Evolutionary conservation across 2,329 filamentous ascomycete genomes (phyloP).

Genomic region (Penicillium sp.): DNA sequence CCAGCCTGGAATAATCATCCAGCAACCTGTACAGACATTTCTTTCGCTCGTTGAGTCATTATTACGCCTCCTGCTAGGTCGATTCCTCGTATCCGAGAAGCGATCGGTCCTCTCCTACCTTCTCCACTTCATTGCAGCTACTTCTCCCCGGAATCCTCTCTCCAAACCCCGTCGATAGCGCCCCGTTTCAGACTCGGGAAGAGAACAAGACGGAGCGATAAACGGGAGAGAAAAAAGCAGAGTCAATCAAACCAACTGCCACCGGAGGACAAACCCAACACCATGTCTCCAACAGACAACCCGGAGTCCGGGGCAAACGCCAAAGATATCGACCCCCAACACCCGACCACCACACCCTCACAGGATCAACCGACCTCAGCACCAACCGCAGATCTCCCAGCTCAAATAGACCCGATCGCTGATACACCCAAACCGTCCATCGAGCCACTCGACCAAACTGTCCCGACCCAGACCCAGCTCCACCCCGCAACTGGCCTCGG

Average conservation of each 20-base stretch:
- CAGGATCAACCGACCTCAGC: constrained; percentile 13
- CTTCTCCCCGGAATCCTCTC: not conserved
- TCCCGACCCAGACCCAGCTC: constrained; percentile 12
- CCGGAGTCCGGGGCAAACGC: constrained; percentile 20
- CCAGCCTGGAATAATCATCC: not conserved
- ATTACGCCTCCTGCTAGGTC: constrained; percentile 17
- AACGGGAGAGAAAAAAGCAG: not conserved
- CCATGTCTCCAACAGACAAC: constrained; percentile 26
- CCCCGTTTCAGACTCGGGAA: not conserved
- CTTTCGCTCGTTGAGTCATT: constrained; percentile 9
- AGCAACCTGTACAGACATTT: not conserved
- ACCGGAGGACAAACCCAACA: constrained; percentile 11
- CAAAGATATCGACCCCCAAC: constrained; percentile 17
- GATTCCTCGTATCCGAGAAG: constrained; percentile 25
- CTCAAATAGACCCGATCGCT: constrained; percentile 11
- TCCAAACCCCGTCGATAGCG: not conserved
- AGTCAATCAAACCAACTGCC: constrained; percentile 18
- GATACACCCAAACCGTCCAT: constrained; percentile 11
- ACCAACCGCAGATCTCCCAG: constrained; percentile 2
- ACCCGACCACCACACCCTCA: constrained; percentile 14
- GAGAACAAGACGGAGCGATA: too few species aligned
- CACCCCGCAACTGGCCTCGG: constrained; percentile 20
- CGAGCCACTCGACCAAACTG: constrained; percentile 14
- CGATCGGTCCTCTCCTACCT: constrained; percentile 9
- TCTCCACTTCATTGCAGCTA: constrained; percentile 1